Base-by-base conservation (phyloP, 1,139 yeast species). In the Torulaspora globosa region DNA sequence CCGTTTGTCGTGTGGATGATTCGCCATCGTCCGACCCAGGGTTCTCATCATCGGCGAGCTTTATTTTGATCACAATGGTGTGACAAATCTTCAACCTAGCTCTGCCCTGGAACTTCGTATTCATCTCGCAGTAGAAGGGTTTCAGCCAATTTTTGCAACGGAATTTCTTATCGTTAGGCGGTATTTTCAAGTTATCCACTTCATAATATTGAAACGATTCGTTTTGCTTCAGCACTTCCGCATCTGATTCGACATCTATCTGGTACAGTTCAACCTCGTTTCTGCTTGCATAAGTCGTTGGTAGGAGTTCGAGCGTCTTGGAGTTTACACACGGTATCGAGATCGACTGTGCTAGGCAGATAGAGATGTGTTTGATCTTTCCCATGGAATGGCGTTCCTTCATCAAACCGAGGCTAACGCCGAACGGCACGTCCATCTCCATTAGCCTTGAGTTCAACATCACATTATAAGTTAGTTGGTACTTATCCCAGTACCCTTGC, bases 31-130 rank as follows among this genome's bases (percentile, higher is more conserved):
- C 28, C 9, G 21, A 10, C n/a, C 27, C n/a, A 11, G 35, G 12
- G 9, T 23, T 18, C 36, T 33, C 14, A n/a, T 39, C 30, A 15
- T 36, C 41, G 12, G 43, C 26, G 19, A 53, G 23, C 10, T 23
- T 33, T 9, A 54, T 30, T 32, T 43, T 41, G 16, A 54, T 14
- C 15, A 38, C 33, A 2, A 59, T 24, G 24, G 43, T 39, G 43
- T 59, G 63, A 5, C 58, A 52, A 16, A 54, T 52, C 46, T 55
- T 58, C 21, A 59, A 38, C 32, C 55, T 48, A 31, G 52, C 52
- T 5, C 48, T 41, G 21, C 43, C 33, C 3, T 21, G 26, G 15
- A 35, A 35, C 15, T 43, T 40, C 7, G 49, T 37, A 21, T 54
- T 51, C 32, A 38, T 27, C 19, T 55, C 59, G 36, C 51, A 54